Evolutionary conservation across 2,329 filamentous ascomycete genomes (phyloP), one percentile per base, ranked within the genome.

Genomic region (Botrytis galanthina): DNA sequence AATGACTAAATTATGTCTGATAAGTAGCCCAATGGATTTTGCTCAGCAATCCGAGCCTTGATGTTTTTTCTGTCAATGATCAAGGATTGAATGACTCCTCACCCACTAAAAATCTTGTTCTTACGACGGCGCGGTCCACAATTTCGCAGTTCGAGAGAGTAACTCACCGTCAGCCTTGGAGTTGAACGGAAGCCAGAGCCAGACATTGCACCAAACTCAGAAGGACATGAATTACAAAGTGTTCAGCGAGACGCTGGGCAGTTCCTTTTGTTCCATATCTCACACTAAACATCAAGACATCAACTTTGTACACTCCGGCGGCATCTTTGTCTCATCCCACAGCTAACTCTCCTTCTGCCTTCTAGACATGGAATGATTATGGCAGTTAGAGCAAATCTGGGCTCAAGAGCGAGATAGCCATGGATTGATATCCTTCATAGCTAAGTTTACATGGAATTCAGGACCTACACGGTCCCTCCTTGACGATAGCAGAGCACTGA

Each of bases 61-160:
- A 9, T 1, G 46, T 48, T 1, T 26, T 8, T 48, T 26, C 46
- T 48, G 20, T 0, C 46, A 10, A 48, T 10, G 1, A 26, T 48
- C 20, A 22, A 59, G 29, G n/a, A 32, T 12, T 18, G 6, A 32
- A 20, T 18, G 29, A 12, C 1, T 32, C 14, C n/a, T 57, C 8
- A 18, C 0, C 54, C 54, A 32, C 16, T 16, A 3, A 32, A 16
- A 59, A 46, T 46, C 8, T 7, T 1, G 20, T 16, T 22, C 54
- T 7, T 32, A 32, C 14, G 16, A 18, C 6, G 18, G 16, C 29
- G 7, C 18, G 18, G 4, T 1, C 46, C 22, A 48, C 0, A 4
- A 12, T 26, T 1, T 9, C 10, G 9, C 9, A 48, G 3, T 26
- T 1, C 2, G 51, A 18, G 26, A 57, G 9, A 57, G 14, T 0